Conservation (phyloP, 805 yeast species). For the Priceomyces haplophilus region DNA sequence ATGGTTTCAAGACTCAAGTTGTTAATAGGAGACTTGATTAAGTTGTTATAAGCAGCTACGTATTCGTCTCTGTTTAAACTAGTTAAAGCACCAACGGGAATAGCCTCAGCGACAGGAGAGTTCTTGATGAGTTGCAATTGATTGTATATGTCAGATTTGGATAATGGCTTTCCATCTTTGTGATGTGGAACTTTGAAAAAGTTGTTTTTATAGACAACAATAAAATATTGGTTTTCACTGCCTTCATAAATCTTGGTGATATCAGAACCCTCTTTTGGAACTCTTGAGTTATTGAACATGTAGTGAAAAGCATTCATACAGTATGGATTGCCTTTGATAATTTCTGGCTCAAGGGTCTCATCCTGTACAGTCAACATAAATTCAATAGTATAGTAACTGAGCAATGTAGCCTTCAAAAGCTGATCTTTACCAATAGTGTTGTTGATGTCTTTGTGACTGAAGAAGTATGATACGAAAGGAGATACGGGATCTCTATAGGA, state of each 20-base stretch:
- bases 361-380: constrained; percentile 65
- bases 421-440: constrained; percentile 61
- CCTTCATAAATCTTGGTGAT: constrained; percentile 51
- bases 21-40: constrained; percentile 61
- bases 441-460: constrained; percentile 68
- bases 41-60: constrained; percentile 55
- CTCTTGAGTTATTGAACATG: constrained; percentile 87
- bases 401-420: constrained; percentile 69
- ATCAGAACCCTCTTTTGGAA: constrained; percentile 69
- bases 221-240: constrained; percentile 59
- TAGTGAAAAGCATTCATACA: constrained; percentile 91
- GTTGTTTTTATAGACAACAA: constrained; percentile 71
- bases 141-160: constrained; percentile 48
- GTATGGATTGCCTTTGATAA: constrained; percentile 72
- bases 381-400: constrained; percentile 62
- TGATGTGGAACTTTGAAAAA: constrained; percentile 76
- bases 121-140: constrained; percentile 59
- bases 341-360: constrained; percentile 78
- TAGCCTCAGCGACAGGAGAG: constrained; percentile 39
- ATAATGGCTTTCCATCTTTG: constrained; percentile 39
- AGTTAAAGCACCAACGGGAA: constrained; percentile 75
- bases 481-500: constrained; percentile 91
- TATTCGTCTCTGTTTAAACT: constrained; percentile 84
- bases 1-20: constrained; percentile 60
- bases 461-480: constrained; percentile 91